Evolutionary conservation across 2,329 filamentous ascomycete species (phyloP).

Genomic region (Aspergillus carbonarius): DNA sequence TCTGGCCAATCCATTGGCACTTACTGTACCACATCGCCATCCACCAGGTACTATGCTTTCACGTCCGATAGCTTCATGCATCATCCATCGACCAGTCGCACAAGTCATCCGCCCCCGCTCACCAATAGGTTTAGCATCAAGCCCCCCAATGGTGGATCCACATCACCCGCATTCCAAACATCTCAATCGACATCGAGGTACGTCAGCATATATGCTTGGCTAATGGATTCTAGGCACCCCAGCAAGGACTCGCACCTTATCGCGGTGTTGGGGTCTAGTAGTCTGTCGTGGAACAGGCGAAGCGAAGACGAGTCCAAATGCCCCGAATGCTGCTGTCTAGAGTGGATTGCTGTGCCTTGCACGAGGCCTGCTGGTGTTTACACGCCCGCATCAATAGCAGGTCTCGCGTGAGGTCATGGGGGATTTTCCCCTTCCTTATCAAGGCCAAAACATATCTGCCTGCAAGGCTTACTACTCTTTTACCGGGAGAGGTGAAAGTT

Average conservation of each 20-base stretch:
- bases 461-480: not conserved
- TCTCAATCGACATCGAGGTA: not conserved
- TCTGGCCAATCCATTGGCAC: not conserved
- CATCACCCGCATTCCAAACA: not conserved
- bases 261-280: constrained; percentile 8
- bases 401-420: not conserved
- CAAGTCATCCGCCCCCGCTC: too few relatives aligned
- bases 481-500: not conserved
- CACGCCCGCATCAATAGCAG: too few relatives aligned
- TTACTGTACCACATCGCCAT: not conserved
- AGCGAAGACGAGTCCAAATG: constrained; percentile 4
- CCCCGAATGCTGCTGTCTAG: not conserved
- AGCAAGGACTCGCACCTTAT: constrained; percentile 5
- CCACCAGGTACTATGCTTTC: too few relatives aligned
- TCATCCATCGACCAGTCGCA: too few relatives aligned
- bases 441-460: not conserved
- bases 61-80: too few relatives aligned
- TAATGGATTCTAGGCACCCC: not conserved
- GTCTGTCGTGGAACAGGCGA: not conserved
- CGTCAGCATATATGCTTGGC: not conserved
- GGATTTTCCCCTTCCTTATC: not conserved
- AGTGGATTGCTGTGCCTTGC: not conserved
- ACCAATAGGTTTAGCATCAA: too few relatives aligned
- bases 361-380: too few relatives aligned
- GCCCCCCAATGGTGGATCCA: too few relatives aligned